Base-by-base conservation (phyloP, 768 basidiomycete species). In the Amanita pseudoporphyria region DNA sequence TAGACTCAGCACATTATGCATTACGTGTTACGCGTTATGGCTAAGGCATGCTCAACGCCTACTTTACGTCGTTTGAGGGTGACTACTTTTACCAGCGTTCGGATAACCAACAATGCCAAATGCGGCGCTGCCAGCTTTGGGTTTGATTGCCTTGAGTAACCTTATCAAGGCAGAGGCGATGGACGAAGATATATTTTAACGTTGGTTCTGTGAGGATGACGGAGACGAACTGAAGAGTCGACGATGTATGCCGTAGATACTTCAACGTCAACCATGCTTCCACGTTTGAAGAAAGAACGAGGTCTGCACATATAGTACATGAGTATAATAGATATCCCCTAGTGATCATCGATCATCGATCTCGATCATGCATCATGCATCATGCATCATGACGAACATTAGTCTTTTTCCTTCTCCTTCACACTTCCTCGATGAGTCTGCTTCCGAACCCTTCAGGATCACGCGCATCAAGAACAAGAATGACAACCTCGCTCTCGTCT, bases 371-470 rank as follows among this genome's bases (percentile, higher is more conserved):
- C n/a, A n/a, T n/a, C n/a, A n/a, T n/a, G n/a, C n/a, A n/a, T n/a
- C n/a, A n/a, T n/a, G n/a, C n/a, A n/a, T n/a, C n/a, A 99, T 64
- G 2, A 97, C 90, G 48, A 92, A 90, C 2, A 99, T 81, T 24
- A 98, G 69, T 61, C 82, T 87, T 72, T 99, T 99, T 6, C 93
- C 88, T 54, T 95, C 88, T 19, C 70, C 71, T 61, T 94, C 92
- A 32, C 88, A 73, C 54, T 60, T 95, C 90, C 63, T 99, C 96
- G 3, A 98, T 92, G 33, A 95, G 73, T 45, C 85, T 74, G 65
- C 91, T 95, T 55, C 95, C 68, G 35, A 90, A 94, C 0, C 95
- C 94, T 52, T 95, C 87, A 2, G 96, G 95, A 70, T 98, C 95
- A 35, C 95, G 73, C 1, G 94, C 94, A 67, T 98, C 96, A 13